A percentile compares a stretch with the other conserved stretches of the same genome.
Evolutionary conservation across 192 early-diverging fungal species (phyloP).

Genomic region (Coemansia sp.): DNA sequence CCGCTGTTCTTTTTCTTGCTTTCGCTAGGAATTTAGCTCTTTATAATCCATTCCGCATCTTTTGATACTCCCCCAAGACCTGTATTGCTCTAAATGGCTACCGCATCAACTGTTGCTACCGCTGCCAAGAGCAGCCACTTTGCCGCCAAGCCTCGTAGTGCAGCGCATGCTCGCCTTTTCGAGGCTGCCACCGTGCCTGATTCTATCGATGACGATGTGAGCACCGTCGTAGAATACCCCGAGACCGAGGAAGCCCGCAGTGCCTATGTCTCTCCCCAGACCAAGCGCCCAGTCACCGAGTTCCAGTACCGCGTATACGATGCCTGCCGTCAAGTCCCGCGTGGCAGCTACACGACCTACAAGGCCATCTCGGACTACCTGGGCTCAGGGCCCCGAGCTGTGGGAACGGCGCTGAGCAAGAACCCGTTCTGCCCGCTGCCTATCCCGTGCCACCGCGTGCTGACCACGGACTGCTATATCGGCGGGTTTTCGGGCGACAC

Average conservation of each 20-base stretch:
- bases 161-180: slow-evolving; percentile 33
- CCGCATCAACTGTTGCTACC: slow-evolving; percentile 8
- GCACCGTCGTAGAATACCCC: slow-evolving; percentile 53
- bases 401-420: slow-evolving; percentile 63
- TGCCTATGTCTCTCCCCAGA: slow-evolving; percentile 55
- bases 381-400: slow-evolving; percentile 60
- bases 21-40: neutral
- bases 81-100: neutral
- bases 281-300: slow-evolving; percentile 60
- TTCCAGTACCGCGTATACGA: slow-evolving; percentile 78
- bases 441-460: slow-evolving; percentile 70
- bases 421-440: slow-evolving; percentile 72
- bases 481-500: slow-evolving; percentile 69
- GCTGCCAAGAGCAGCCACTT: slow-evolving; percentile 25
- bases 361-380: slow-evolving; percentile 63
- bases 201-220: slow-evolving; percentile 50
- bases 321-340: slow-evolving; percentile 61
- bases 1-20: neutral
- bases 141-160: slow-evolving; percentile 21
- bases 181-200: slow-evolving; percentile 30
- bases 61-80: neutral
- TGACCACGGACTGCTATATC: slow-evolving; percentile 61
- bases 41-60: too few relatives aligned
- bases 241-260: slow-evolving; percentile 44
- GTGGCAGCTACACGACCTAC: slow-evolving; percentile 66